Evolutionary conservation across 2,329 filamentous ascomycete genomes (phyloP), one percentile per base, ranked within the genome.

Genomic region (Cytospora piceae): DNA sequence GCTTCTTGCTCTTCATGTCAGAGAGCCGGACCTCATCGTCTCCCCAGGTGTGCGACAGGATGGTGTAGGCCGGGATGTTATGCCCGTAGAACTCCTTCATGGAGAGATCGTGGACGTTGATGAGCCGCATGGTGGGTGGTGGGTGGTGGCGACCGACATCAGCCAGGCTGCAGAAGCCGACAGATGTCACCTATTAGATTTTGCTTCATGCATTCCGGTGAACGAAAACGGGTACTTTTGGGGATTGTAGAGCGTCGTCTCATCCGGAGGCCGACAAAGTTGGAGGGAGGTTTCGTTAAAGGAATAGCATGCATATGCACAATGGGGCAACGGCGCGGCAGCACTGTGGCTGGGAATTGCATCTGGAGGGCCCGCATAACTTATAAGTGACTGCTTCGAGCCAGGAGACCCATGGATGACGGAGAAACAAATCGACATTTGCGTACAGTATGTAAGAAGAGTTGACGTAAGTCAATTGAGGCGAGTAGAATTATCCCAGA

Each of bases 41-140:
- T 7, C 60, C 64, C 67, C 68, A 69, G 0, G 63, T 69, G 52
- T 70, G 69, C 8, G 69, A 71, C 11, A 70, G 55, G 7, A 70
- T 68, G 24, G 67, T 65, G 56, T 70, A 69, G n/a, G 12, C 46
- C 2, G 64, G 64, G 27, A 55, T 55, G 53, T 31, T 34, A 6
- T 37, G 31, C 20, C 37, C 57, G 57, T 27, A 39, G 37, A 59
- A 59, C 57, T 59, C 57, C 24, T 39, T 34, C 31, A 59, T 34
- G 17, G 31, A 29, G 17, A 17, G 22, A 6, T 31, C 37, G 17
- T 39, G 32, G 11, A 49, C 39, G 32, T 59, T 59, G 31, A 59
- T 31, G 32, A 59, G 57, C 15, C 57, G n/a, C 57, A 59, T 59
- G 57, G 22, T 49, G 7, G 8, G 39, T n/a, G 20, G 39, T n/a